These are phyloP conservation scores for Venustampulla echinocandica DNA, from an alignment of 495 filamentous ascomycete species.

Conservation along the genomic window DNA sequence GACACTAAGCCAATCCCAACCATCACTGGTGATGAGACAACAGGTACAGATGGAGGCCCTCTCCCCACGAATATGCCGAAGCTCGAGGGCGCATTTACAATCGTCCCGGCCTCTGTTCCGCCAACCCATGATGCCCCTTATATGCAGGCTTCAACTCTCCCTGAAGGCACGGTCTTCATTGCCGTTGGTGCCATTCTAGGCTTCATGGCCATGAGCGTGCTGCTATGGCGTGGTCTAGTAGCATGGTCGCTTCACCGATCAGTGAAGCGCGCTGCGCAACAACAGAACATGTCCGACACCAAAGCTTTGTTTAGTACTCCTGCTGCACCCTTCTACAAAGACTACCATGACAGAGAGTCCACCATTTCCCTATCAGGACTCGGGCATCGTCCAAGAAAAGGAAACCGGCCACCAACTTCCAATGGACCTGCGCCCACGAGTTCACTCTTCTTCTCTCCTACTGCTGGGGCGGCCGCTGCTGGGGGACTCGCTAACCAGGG, in stretches of 20 bases:
- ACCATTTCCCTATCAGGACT: slow-evolving; percentile 52
- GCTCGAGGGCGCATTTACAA: slow-evolving; percentile 18
- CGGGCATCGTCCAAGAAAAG: slow-evolving; percentile 1
- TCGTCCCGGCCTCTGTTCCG: slow-evolving; percentile 57
- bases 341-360: slow-evolving; percentile 45
- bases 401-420: slow-evolving; percentile 37
- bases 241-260: slow-evolving; percentile 90
- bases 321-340: slow-evolving; percentile 45
- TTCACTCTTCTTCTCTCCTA: slow-evolving; percentile 90
- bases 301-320: slow-evolving; percentile 47
- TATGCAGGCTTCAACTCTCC: slow-evolving; percentile 86
- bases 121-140: slow-evolving; percentile 80
- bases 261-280: slow-evolving; percentile 68
- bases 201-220: slow-evolving; percentile 66
- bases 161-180: slow-evolving; percentile 95
- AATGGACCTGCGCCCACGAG: slow-evolving; percentile 30
- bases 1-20: slow-evolving; percentile 14
- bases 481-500: slow-evolving; percentile 30
- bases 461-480: slow-evolving; percentile 49
- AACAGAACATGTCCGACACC: slow-evolving; percentile 56
- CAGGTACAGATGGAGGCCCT: slow-evolving; percentile 13
- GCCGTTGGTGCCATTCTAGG: slow-evolving; percentile 81
- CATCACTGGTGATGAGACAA: slow-evolving; percentile 12
- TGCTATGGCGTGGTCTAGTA: slow-evolving; percentile 82
- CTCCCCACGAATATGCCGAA: slow-evolving; percentile 26